phyloP scores from a whole-genome alignment of 768 basidiomycete species.

The Leccinum variicolor region DNA sequence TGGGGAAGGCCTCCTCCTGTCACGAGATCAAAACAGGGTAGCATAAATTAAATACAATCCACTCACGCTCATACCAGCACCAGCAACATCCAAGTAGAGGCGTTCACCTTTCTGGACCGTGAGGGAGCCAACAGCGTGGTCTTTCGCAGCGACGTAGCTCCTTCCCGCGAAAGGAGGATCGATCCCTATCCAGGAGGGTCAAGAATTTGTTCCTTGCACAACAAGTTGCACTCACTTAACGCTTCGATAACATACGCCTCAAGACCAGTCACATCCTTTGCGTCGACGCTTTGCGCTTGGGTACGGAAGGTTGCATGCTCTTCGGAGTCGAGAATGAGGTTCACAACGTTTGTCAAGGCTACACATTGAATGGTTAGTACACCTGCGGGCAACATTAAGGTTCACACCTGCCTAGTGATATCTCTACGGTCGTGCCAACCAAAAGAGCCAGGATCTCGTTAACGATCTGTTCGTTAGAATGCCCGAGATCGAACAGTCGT shows the following conservation, averaged over 20 bases:
- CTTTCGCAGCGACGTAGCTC: conserved; percentile 51
- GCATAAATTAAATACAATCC: background rate
- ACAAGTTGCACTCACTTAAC: conserved; percentile 48
- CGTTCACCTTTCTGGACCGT: conserved; percentile 45
- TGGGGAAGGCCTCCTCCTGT: conserved; percentile 51
- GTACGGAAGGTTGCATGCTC: conserved; percentile 37
- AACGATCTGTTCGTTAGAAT: conserved; percentile 57
- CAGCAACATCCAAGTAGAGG: conserved; percentile 60
- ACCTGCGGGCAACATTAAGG: background rate
- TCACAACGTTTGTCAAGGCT: conserved; percentile 66
- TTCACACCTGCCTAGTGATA: conserved; percentile 54
- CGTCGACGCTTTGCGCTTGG: conserved; percentile 28
- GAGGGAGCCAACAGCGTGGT: conserved; percentile 41
- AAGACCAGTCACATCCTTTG: conserved; percentile 38
- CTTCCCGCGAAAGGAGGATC: conserved; percentile 72
- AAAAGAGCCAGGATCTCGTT: conserved; percentile 72
- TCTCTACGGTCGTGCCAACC: conserved; percentile 63
- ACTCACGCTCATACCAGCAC: conserved; percentile 59
- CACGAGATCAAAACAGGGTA: background rate
- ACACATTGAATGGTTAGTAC: background rate
- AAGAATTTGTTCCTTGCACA: background rate
- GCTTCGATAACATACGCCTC: conserved; percentile 65
- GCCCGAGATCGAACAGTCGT: conserved; percentile 53
- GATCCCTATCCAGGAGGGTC: conserved; percentile 44
- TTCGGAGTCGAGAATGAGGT: conserved; percentile 58